Evolutionary conservation across 192 early-diverging fungal species (phyloP).

Genomic region (Rhizophagus prolifer): DNA sequence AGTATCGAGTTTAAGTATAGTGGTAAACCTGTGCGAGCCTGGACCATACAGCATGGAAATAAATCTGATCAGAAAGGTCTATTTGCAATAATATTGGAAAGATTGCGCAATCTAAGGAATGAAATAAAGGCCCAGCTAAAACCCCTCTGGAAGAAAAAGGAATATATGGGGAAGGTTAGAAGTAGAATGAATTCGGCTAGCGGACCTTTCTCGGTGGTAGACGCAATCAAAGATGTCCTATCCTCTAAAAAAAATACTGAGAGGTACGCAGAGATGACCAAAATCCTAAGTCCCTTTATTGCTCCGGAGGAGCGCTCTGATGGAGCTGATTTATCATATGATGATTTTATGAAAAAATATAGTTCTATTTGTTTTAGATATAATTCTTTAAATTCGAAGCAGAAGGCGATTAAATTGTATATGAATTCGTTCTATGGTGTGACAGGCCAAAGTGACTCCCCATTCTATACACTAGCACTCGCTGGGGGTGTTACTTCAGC

Average conservation of each 20-base stretch:
- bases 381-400: neutral
- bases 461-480: too few species aligned
- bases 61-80: constrained; percentile 1
- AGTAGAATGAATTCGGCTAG: neutral
- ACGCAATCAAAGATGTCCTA: neutral
- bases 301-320: too few species aligned
- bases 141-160: neutral
- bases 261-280: neutral
- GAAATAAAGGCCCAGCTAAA: neutral
- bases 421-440: constrained; percentile 12
- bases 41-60: too few species aligned
- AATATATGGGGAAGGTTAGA: constrained; percentile 3
- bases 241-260: too few species aligned
- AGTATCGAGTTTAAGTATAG: too few species aligned
- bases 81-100: neutral
- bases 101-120: neutral
- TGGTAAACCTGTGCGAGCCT: too few species aligned
- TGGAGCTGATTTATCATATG: neutral
- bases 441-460: neutral
- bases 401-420: neutral
- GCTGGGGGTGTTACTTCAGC: neutral
- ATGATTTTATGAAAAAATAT: constrained; percentile 1
- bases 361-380: neutral
- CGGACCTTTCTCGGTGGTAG: neutral
- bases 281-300: neutral